phyloP scores from a whole-genome alignment of 371 early-diverging fungal species.

The Mortierella sp. region DNA sequence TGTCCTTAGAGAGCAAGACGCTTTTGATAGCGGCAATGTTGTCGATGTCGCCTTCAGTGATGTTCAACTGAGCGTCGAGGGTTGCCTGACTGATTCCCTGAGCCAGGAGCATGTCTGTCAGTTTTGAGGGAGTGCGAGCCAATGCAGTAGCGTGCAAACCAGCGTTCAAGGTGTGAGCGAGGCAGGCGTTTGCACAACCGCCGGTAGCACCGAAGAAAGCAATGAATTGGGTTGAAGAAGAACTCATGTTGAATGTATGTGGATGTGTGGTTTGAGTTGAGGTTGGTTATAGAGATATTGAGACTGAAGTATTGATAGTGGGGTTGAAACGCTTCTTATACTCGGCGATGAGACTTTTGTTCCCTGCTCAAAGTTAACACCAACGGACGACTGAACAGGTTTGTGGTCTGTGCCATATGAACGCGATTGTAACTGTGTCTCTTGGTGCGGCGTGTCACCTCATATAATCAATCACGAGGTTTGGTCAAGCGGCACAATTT shows the following conservation, averaged over 20 bases:
- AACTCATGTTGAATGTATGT: neutral
- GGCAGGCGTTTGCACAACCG: constrained; percentile 46
- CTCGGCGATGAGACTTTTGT: too few species aligned
- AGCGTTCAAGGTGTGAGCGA: constrained; percentile 43
- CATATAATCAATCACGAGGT: too few species aligned
- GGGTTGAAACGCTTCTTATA: too few species aligned
- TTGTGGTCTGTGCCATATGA: too few species aligned
- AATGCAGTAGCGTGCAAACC: constrained; percentile 42
- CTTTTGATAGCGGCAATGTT: constrained; percentile 27
- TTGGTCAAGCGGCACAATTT: too few species aligned
- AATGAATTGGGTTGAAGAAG: constrained; percentile 19
- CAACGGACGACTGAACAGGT: too few species aligned
- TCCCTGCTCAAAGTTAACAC: too few species aligned
- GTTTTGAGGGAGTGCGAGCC: constrained; percentile 46
- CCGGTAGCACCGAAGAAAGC: constrained; percentile 54
- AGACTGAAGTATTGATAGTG: too few species aligned
- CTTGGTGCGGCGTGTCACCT: too few species aligned
- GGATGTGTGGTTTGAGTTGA: neutral
- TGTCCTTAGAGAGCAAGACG: constrained; percentile 23
- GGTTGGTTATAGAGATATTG: too few species aligned
- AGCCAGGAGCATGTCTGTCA: constrained; percentile 33
- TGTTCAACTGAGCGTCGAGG: constrained; percentile 36
- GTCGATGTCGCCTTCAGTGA: constrained; percentile 35
- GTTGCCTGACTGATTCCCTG: constrained; percentile 32
- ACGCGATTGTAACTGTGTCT: too few species aligned